Conservation (phyloP, 495 filamentous ascomycete species). For the Cladorrhinum samala region DNA sequence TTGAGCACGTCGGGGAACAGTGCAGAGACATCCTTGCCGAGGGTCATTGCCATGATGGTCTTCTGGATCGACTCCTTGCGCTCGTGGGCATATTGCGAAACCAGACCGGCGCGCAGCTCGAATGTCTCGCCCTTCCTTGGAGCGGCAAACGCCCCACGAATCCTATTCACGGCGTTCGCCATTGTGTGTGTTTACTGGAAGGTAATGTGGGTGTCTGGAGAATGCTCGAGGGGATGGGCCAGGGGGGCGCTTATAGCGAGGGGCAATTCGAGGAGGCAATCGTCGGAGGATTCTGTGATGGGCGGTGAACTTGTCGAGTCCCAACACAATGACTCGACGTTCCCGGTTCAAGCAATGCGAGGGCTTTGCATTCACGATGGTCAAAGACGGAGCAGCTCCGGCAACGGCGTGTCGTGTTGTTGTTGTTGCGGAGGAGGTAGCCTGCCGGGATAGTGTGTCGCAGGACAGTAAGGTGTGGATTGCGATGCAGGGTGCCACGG, state of each 20-base stretch:
- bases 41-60: slow-evolving; percentile 99
- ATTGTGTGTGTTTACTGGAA: slow-evolving; percentile 14
- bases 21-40: slow-evolving; percentile 97
- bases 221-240: background rate
- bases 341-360: background rate
- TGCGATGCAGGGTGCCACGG: slow-evolving; percentile 2
- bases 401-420: background rate
- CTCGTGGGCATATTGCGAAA: slow-evolving; percentile 99
- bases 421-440: background rate
- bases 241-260: background rate
- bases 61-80: slow-evolving; percentile 98
- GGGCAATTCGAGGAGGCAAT: background rate
- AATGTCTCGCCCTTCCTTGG: slow-evolving; percentile 98
- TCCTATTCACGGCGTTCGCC: slow-evolving; percentile 90
- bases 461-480: slow-evolving; percentile 2
- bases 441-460: slow-evolving; percentile 1
- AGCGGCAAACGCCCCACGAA: slow-evolving; percentile 82
- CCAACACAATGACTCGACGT: slow-evolving; percentile 1
- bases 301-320: background rate
- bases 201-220: background rate
- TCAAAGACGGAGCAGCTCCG: background rate
- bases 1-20: slow-evolving; percentile 98
- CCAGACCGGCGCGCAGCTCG: slow-evolving; percentile 91
- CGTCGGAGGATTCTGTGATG: background rate
- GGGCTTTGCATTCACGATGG: background rate